Conservation (phyloP, 805 yeast species). For the Isabelozyma gotoi region DNA sequence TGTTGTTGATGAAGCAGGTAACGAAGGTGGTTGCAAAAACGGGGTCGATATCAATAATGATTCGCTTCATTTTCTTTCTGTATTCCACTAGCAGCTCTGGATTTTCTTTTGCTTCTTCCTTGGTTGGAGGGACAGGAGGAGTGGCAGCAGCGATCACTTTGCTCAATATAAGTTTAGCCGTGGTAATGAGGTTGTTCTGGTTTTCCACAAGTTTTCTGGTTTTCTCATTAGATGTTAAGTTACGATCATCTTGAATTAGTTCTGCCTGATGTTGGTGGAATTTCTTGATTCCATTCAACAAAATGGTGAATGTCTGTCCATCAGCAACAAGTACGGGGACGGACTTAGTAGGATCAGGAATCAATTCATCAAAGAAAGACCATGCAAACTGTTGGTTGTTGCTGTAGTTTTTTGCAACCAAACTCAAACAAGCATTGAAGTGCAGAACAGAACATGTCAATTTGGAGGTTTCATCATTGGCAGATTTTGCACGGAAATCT, state of each 20-base stretch:
- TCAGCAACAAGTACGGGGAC: constrained; percentile 22
- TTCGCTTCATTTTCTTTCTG: constrained; percentile 12
- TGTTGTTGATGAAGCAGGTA: constrained; percentile 24
- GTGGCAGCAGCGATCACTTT: constrained; percentile 27
- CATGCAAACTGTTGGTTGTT: constrained; percentile 36
- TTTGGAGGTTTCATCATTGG: background rate
- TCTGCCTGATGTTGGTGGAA: constrained; percentile 15
- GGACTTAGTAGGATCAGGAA: constrained; percentile 13
- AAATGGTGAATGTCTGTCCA: constrained; percentile 37
- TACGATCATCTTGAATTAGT: constrained; percentile 10
- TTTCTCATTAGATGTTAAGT: constrained; percentile 17
- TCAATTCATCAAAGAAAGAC: constrained; percentile 32
- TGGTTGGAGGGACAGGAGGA: constrained; percentile 35
- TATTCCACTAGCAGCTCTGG: constrained; percentile 18
- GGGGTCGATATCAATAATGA: constrained; percentile 29
- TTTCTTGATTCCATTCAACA: constrained; percentile 33
- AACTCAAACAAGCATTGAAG: constrained; percentile 38
- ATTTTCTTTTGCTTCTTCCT: constrained; percentile 17
- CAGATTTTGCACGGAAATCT: constrained; percentile 4
- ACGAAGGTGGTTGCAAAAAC: constrained; percentile 30
- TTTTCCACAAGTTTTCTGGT: constrained; percentile 19
- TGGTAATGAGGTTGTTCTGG: constrained; percentile 26
- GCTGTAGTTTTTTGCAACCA: constrained; percentile 31
- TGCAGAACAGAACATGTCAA: constrained; percentile 20
- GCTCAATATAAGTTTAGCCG: constrained; percentile 25